Conservation (phyloP, 495 filamentous ascomycete species). For the Polyplosphaeria fusca region DNA sequence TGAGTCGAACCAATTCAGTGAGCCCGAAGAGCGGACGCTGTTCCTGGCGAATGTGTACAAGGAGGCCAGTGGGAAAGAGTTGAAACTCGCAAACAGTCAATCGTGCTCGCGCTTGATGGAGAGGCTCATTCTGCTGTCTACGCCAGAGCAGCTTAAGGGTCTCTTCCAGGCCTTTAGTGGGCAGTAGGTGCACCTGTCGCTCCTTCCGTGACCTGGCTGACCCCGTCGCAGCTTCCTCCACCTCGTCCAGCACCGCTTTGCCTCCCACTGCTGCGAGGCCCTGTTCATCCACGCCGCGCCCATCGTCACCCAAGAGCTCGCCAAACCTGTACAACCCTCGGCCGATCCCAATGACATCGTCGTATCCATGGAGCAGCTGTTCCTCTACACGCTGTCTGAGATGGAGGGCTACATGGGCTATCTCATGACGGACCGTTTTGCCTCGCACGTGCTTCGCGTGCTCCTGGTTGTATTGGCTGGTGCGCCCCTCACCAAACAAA, state of each 20-base stretch:
- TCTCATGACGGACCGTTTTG: conserved; percentile 81
- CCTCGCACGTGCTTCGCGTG: conserved; percentile 84
- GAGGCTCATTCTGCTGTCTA: conserved; percentile 77
- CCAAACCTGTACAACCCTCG: conserved; percentile 42
- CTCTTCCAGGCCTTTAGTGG: conserved; percentile 79
- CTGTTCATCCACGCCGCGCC: conserved; percentile 80
- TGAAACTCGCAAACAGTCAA: conserved; percentile 94
- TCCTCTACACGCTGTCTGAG: conserved; percentile 76
- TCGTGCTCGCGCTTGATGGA: conserved; percentile 93
- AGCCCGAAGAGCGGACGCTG: conserved; percentile 69
- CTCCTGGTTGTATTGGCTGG: conserved; percentile 83
- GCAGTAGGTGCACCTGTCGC: conserved; percentile 53
- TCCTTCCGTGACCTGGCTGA: background rate
- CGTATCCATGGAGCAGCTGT: conserved; percentile 77
- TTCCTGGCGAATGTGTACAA: conserved; percentile 82
- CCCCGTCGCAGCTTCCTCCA: conserved; percentile 61
- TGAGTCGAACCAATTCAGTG: conserved; percentile 79
- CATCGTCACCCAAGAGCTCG: conserved; percentile 67
- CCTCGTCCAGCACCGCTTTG: conserved; percentile 90
- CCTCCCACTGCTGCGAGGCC: conserved; percentile 93
- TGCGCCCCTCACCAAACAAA: conserved; percentile 59
- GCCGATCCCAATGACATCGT: conserved; percentile 40
- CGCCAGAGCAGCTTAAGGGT: conserved; percentile 73
- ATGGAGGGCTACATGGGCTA: conserved; percentile 78
- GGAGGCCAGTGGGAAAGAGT: conserved; percentile 85